Evolutionary conservation across 2,329 filamentous ascomycete genomes (phyloP), one percentile per base, ranked within the genome.

Genomic region (Fusarium multiceps): DNA sequence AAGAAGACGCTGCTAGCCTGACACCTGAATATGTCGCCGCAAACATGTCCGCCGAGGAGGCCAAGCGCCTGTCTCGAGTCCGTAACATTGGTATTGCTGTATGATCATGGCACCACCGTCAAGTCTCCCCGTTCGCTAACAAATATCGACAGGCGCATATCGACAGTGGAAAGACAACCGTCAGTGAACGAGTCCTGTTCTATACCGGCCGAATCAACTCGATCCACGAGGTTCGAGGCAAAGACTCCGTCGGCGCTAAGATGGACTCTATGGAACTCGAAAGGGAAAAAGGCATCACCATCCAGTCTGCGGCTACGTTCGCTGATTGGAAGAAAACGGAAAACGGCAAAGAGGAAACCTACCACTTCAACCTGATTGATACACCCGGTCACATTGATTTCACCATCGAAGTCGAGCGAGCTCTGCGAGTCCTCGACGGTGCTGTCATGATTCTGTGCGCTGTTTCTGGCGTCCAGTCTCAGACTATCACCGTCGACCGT

Each of bases 211-310:
- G 96, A 78, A 98, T 98, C 83, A 97, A 97, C 79, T 88, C 93
- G 32, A 98, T 99, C 76, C 96, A 99, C 84, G 96, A 99, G 83
- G 96, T 99, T 45, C 89, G 96, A 77, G 94, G 94, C 63, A 94
- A 95, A 78, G 96, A 99, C 86, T 89, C 92, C 37, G 94, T 98
- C 42, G 96, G 96, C 71, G 96, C 96, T 66, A 99, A 99, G 85
- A 99, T 99, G 96, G 96, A 99, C 85, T 98, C 94, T 27, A 99
- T 99, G 96, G 96, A 99, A 75, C 86, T 99, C 73, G 96, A 99
- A 83, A 88, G 96, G 81, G 96, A 98, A 81, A 97, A 98, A 85
- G 96, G 96, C 76, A 99, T 99, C 80, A 99, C 96, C 61, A 99
- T 99, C 77, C 95, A 99, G 81, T 98, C 95, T 73, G 96, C 96